Evolutionary conservation across 345 rosid genomes (phyloP), one percentile per base, ranked within the genome.

Genomic region (Adansonia digitata): DNA sequence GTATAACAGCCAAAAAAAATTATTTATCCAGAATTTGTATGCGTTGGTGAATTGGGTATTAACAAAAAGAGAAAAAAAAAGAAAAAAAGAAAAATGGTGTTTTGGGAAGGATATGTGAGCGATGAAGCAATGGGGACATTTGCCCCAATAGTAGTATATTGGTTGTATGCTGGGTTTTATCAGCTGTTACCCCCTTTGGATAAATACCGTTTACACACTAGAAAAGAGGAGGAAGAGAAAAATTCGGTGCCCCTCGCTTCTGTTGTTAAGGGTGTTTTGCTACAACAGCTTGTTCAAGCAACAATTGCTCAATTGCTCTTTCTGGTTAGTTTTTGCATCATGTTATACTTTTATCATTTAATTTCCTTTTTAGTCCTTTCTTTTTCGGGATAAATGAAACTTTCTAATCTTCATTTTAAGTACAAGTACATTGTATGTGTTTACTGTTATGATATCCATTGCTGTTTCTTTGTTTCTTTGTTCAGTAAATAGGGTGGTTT

Each of bases 101-200:
- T 90, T 60, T 90, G 95, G 95, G 95, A 90, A 74, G 87, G 86
- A 17, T 88, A 88, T 52, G 81, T 79, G 73, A 90, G 87, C 74
- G 95, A 90, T 57, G 92, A 88, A 76, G 78, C 88, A 75, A 88
- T 90, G 92, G 92, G 92, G 55, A 90, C 89, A 5, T 82, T 90
- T 78, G 95, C 91, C 56, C 95, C 92, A 10, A 82, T 88, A 61
- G 84, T 86, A 57, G 84, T 90, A 49, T 88, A 90, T 77, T 90
- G 92, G 95, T 56, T 90, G 55, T 88, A 87, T 40, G 91, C 91
- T 4, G 92, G 95, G 39, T 73, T 87, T 71, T 90, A 90, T 78
- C 92, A 90, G 76, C 80, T 90, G 46, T 71, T 90, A 72, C 91
- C 89, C 5, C 82, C 86, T 14, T 72, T 87, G 82, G 86, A 86